Evolutionary conservation across 345 rosid genomes (phyloP), one percentile per base, ranked within the genome.

Genomic region (Stellera chamaejasme): DNA sequence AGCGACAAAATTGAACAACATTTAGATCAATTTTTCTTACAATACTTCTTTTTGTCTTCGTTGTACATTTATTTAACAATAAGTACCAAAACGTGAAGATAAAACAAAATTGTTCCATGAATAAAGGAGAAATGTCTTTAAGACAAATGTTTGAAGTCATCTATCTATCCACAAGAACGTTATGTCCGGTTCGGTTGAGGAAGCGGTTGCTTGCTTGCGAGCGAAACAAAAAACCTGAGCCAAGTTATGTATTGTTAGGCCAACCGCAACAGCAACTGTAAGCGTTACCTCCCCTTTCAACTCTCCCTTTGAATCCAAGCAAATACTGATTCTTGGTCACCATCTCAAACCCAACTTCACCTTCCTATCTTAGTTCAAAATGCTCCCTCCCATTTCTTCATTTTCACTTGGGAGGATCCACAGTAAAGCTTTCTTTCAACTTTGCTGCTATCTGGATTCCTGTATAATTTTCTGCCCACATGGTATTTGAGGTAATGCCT

Each of bases 281-380:
- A 19, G 23, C 23, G 72, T 62, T 70, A 69, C 70, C 71, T 62
- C 61, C 54, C 49, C 67, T 55, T 36, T 59, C 53, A 52, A 57
- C 23, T 26, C 66, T 75, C 79, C 65, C 95, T 84, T 90, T 61
- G 51, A 54, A 74, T 65, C 79, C 64, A 84, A 87, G 90, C 74
- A 76, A 83, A 57, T 27, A 14, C 57, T 72, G 85, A 88, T 88
- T 82, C 75, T 82, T 73, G 92, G 95, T 92, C 92, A 78, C 90
- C 95, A 73, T 83, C 98, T 71, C 75, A 71, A 72, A 75, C 85
- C 83, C 84, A 69, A 73, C 79, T 70, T 79, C 90, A 83, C 87
- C 94, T 72, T 84, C 87, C 77, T 63, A 72, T 84, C 81, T 32
- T 75, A 19, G 23, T 1, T 19, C 23, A 19, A 19, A 19, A 19